Percentiles rank a stretch among this genome's conserved stretches.
Evolutionary conservation across 2,329 filamentous ascomycete genomes (phyloP).

Genomic region (Cladosporium austrohemisphaericum): DNA sequence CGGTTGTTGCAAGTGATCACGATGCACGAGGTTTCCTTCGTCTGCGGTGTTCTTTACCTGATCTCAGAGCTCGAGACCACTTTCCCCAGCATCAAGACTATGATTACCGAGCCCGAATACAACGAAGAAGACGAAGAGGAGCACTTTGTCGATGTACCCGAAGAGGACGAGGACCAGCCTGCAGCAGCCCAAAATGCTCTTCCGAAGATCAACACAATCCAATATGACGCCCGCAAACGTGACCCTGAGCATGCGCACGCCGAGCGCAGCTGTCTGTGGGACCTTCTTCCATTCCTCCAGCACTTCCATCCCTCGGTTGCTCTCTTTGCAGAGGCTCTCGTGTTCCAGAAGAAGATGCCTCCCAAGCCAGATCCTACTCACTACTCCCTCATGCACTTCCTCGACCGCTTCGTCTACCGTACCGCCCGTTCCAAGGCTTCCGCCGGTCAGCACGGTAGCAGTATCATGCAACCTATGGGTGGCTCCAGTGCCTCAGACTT

Average conservation of each 20-base stretch:
- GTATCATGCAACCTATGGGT: conserved; percentile 93
- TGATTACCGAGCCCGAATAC: conserved; percentile 73
- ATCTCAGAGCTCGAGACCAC: conserved; percentile 73
- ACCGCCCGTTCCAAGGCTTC: conserved; percentile 69
- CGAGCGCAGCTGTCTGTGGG: conserved; percentile 91
- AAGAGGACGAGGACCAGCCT: conserved; percentile 49
- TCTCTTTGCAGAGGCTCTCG: conserved; percentile 70
- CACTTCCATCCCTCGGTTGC: conserved; percentile 94
- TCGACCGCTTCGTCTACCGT: conserved; percentile 97
- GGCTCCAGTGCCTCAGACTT: conserved; percentile 59
- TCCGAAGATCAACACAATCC: conserved; percentile 12
- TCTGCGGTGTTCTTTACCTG: conserved; percentile 88
- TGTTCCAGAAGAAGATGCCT: conserved; percentile 66
- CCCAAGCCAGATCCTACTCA: conserved; percentile 86
- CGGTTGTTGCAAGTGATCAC: conserved; percentile 82
- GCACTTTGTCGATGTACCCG: conserved; percentile 63
- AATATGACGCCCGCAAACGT: conserved; percentile 84
- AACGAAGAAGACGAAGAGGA: conserved; percentile 61
- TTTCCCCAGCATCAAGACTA: conserved; percentile 74
- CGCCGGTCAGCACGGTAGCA: conserved; percentile 65
- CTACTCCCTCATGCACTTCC: conserved; percentile 89
- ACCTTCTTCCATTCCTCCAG: conserved; percentile 71
- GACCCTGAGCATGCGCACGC: conserved; percentile 90
- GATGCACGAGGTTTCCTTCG: conserved; percentile 87
- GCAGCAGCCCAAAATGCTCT: conserved; percentile 24